Evolutionary conservation across 768 basidiomycete species (phyloP).

Genomic region (Trametes elegans): DNA sequence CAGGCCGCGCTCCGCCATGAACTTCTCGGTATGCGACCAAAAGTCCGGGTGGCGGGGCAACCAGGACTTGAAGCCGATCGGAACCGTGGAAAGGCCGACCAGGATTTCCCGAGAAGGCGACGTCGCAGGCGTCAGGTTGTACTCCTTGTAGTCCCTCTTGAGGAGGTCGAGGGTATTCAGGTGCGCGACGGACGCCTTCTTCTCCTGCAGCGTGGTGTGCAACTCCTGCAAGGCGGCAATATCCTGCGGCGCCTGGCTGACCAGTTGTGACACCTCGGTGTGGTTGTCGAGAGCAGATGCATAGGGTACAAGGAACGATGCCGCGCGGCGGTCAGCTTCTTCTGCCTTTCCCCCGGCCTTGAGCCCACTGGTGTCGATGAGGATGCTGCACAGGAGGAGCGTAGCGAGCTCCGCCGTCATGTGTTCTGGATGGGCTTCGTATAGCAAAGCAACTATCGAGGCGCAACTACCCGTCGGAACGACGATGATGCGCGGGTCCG

Average conservation of each 20-base stretch:
- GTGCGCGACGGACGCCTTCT: conserved; percentile 68
- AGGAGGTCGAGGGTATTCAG: conserved; percentile 76
- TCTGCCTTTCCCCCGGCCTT: conserved; percentile 77
- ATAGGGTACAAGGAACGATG: conserved; percentile 58
- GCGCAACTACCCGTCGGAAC: conserved; percentile 76
- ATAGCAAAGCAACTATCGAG: conserved; percentile 51
- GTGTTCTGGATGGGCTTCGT: conserved; percentile 31
- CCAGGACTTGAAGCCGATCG: conserved; percentile 62
- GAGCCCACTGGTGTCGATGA: conserved; percentile 86
- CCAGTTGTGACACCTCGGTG: background rate
- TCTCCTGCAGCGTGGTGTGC: conserved; percentile 42
- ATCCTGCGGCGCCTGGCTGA: conserved; percentile 34
- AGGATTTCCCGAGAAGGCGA: conserved; percentile 41
- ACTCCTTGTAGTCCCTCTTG: conserved; percentile 95
- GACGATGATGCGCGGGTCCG: conserved; percentile 61
- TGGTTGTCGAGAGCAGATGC: conserved; percentile 26
- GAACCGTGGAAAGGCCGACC: conserved; percentile 83
- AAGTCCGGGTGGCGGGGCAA: conserved; percentile 42
- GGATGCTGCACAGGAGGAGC: conserved; percentile 75
- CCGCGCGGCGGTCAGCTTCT: conserved; percentile 60
- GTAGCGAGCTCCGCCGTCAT: conserved; percentile 65
- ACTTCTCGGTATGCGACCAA: conserved; percentile 41
- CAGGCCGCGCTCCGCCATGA: conserved; percentile 66
- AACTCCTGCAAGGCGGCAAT: conserved; percentile 48
- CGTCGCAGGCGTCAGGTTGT: conserved; percentile 50